A percentile compares a stretch with the other conserved stretches of the same genome.
Conservation (phyloP, 2,329 filamentous ascomycete genomes). For the Colletotrichum paranaense region DNA sequence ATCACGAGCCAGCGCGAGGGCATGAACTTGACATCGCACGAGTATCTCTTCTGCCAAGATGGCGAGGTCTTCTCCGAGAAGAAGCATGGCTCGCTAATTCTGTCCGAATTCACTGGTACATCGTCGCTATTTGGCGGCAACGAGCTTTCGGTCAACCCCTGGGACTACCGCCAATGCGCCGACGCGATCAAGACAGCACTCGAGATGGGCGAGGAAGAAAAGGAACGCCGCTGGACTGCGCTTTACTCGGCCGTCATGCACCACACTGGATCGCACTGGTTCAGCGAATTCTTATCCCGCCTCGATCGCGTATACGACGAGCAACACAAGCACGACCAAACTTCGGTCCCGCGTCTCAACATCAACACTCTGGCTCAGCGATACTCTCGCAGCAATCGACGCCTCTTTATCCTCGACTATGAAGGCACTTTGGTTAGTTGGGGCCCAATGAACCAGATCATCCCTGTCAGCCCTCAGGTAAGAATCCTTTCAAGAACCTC, state of each 20-base stretch:
- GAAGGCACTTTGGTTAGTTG: conserved; percentile 92
- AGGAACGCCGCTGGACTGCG: conserved; percentile 77
- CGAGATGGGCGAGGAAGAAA: conserved; percentile 82
- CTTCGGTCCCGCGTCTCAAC: conserved; percentile 86
- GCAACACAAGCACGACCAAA: conserved; percentile 86
- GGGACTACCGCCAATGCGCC: conserved; percentile 91
- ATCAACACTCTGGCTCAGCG: conserved; percentile 70
- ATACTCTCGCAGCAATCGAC: conserved; percentile 74
- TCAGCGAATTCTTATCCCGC: conserved; percentile 77
- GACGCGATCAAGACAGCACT: conserved; percentile 86
- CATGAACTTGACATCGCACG: conserved; percentile 96
- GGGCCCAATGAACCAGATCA: conserved; percentile 85
- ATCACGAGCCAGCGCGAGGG: conserved; percentile 96
- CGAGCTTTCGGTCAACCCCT: conserved; percentile 90
- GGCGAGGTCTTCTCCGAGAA: conserved; percentile 76
- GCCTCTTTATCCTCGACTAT: conserved; percentile 92
- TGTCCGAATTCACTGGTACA: conserved; percentile 96
- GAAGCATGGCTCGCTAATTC: conserved; percentile 88
- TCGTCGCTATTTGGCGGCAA: conserved; percentile 85
- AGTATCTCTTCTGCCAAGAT: conserved; percentile 94
- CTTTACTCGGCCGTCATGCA: conserved; percentile 80
- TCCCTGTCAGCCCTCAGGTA: conserved; percentile 80
- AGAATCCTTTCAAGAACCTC: conserved; percentile 38
- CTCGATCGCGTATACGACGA: conserved; percentile 84
- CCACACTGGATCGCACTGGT: conserved; percentile 89